Base-by-base conservation (phyloP, 306 rosid genomes). In the Quercus bicolor region DNA sequence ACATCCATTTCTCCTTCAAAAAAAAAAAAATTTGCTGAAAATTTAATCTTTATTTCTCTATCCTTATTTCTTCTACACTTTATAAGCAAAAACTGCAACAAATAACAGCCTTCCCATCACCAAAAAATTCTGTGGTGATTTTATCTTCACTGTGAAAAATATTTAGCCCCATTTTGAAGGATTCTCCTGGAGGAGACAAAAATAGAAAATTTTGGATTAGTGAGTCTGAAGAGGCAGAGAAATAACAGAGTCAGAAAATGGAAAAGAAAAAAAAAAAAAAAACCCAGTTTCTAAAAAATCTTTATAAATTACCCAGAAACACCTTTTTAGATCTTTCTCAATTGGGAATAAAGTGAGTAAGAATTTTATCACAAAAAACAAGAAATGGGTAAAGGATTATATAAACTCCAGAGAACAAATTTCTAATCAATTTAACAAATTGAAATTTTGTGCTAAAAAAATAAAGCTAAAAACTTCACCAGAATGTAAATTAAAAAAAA, bases 1-100 rank as follows among this genome's bases (percentile, higher is more conserved):
- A 26, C 71, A 81, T 81, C 84, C 84, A 81, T 81, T 69, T 15
- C 75, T 16, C 7, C 28, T 19, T 3, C n/a, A 14, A 2, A 5
- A 19, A n/a, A 24, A 60, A 69, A 2, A 14, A 21, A 4, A 59
- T 8, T 33, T 33, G 43, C 29, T 29, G 37, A 56, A 34, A 19
- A 23, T 34, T 28, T 19, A 8, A 34, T 13, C 40, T 11, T 21
- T 33, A 23, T 34, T 68, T 19, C 61, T 68, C 40, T 53, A 28
- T 48, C 66, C 66, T 54, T 66, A 33, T 61, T 61, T 53, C 62
- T 76, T 59, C 75, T 55, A 29, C 60, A 23, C 24, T 51, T 31
- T 40, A 45, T 18, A 28, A n/a, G 33, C 21, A 24, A 31, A 23
- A 28, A 28, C 72, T 75, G 4, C 66, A 59, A 21, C 66, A 29